Evolutionary conservation across 495 filamentous ascomycete species (phyloP), one percentile per base, ranked within the genome.

Genomic region (Acidomyces sp.): DNA sequence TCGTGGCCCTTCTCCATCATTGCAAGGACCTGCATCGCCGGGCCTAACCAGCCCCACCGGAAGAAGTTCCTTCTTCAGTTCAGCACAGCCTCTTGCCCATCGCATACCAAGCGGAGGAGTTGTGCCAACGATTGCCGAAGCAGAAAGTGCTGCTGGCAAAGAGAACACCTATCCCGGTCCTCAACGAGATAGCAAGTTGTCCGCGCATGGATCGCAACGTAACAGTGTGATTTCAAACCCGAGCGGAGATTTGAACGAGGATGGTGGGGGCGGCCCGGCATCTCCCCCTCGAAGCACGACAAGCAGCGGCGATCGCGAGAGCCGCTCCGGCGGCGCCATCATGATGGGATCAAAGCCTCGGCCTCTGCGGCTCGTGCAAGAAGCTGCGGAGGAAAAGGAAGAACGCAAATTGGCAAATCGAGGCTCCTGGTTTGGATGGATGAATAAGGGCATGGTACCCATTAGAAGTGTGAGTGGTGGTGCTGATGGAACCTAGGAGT

Each of bases 331-430:
- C 4, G 52, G 46, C 9, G 69, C 69, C 5, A 69, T 76, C 15
- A 76, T 79, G 61, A 73, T 77, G 27, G 80, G 80, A 4, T 86
- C 76, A 48, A 85, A 84, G 53, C 70, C 92, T 35, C 71, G 90
- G 22, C 90, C 90, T 1, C 62, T 97, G 54, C 68, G 88, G 28
- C 68, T 97, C 9, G 90, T 97, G 39, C 80, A 85, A 61, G 82
- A 74, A 53, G 70, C 66, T 22, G 64, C 63, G 37, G 70, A 69
- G 43, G 58, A 67, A 21, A 61, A 62, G 12, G 57, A 61, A 35
- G 48, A 37, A 37, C 66, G 66, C 20, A 63, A 68, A 39, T 72
- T 68, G 56, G 71, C 69, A 7, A 78, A 78, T 55, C 56, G 75
- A 33, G 67, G 59, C 29, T 74, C 69, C 48, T 79, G 75, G 75